Conservation (phyloP, 2,329 filamentous ascomycete genomes). For the Fusarium annulatum region DNA sequence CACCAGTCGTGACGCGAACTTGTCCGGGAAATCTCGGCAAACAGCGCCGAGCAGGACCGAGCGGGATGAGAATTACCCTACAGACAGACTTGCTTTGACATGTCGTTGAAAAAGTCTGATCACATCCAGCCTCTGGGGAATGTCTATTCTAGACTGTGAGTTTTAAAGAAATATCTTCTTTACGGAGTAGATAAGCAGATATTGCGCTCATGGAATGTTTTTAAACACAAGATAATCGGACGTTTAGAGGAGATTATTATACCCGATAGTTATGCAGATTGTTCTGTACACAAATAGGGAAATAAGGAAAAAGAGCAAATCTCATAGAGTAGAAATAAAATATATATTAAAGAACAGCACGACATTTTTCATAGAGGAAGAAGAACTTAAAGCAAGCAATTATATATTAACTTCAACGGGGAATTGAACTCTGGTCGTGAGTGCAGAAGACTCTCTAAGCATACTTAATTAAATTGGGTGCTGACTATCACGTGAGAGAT, state of each 20-base stretch:
- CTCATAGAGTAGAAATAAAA: rapidly evolving
- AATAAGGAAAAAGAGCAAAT: rapidly evolving
- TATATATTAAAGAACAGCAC: rapidly evolving
- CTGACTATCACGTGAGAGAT: rapidly evolving
- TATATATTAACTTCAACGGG: rapidly evolving
- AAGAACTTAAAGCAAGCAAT: rapidly evolving
- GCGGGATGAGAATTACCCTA: background rate
- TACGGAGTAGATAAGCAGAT: background rate
- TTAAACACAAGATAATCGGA: rapidly evolving
- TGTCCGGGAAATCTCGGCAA: background rate
- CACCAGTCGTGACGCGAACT: background rate
- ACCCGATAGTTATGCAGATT: rapidly evolving
- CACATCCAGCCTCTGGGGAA: background rate
- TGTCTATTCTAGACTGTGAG: too few species aligned
- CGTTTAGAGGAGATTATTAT: too few species aligned
- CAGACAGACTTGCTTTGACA: background rate
- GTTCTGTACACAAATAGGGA: rapidly evolving
- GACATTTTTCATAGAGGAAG: rapidly evolving
- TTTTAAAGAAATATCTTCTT: rapidly evolving
- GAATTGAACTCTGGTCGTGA: background rate
- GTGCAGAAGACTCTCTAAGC: rapidly evolving
- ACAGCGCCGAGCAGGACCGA: background rate
- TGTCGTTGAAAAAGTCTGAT: background rate
- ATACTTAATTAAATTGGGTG: rapidly evolving
- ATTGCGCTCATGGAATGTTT: rapidly evolving